Base-by-base conservation (phyloP, 495 filamentous ascomycete species). In the Mycothermus thermophilus region DNA sequence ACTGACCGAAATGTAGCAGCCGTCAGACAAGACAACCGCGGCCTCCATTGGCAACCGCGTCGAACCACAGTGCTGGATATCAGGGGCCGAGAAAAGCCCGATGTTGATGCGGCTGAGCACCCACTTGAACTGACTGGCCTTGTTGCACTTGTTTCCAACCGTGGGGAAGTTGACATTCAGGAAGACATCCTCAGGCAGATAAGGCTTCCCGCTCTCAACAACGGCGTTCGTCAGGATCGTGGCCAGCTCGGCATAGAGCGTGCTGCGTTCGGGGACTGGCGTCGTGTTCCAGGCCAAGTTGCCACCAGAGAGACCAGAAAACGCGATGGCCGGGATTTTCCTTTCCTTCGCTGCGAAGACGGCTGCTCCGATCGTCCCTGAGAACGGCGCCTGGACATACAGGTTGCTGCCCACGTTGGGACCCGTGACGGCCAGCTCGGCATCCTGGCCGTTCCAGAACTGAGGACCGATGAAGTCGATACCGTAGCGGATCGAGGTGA, bases 131-230 rank as follows among this genome's bases (percentile, higher is more conserved):
- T 75, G 57, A 4, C 52, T 46, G 0, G 61, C 46, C 4, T 45
- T 51, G 2, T 48, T 55, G 48, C 77, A 79, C 25, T 51, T 49
- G 3, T 53, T 59, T 2, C 46, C 55, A 9, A 74, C 64, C 8
- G 55, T 51, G 2, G 69, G 67, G 46, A 74, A 80, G 50, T 82
- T 80, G 34, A 80, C 74, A 38, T 80, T 80, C 30, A 82, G 60
- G 63, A 64, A 82, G 9, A 69, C 59, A 29, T 66, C 57, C 0
- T 52, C 37, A 0, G 75, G 74, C 1, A 80, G 59, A 35, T 75
- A 79, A 0, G 77, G 77, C 8, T 51, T 57, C n/a, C 72, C 73
- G 7, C 68, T 58, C 7, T 46, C 56, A 1, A 76, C 32, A 6
- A 80, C 35, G 1, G 54, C 53, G 13, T 74, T 53, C 6, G 69